Conservation (phyloP, 352 stramenopile genomes). For the Phytophthora hibernalis region DNA sequence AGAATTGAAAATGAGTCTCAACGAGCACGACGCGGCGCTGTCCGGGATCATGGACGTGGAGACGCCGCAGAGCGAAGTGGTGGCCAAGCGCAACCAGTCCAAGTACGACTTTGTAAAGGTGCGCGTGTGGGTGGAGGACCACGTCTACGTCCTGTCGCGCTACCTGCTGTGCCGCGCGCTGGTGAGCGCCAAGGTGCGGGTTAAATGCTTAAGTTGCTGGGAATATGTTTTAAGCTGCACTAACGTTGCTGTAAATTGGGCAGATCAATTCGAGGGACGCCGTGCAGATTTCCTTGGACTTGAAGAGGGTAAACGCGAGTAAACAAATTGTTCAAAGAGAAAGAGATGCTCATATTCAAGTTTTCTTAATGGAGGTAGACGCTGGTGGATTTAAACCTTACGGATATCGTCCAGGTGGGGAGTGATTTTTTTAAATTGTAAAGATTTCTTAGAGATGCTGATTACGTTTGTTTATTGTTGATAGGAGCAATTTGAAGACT, state of each 20-base stretch:
- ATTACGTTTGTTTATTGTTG: constrained; percentile 2
- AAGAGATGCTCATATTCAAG: neutral
- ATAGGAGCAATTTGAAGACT: constrained; percentile 90
- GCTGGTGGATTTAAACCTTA: constrained; percentile 85
- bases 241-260: neutral
- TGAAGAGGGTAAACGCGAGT: constrained; percentile 73
- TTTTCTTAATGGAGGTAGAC: constrained; percentile 50
- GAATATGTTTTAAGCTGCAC: neutral
- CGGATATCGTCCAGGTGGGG: constrained; percentile 79
- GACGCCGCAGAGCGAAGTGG: constrained; percentile 50
- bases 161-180: constrained; percentile 87
- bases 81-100: constrained; percentile 85
- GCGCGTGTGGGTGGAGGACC: constrained; percentile 90
- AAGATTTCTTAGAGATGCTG: neutral
- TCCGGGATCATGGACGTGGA: constrained; percentile 39
- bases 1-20: constrained; percentile 42
- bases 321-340: neutral
- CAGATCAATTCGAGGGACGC: constrained; percentile 88
- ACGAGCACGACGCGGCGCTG: constrained; percentile 40
- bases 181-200: constrained; percentile 84
- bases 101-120: constrained; percentile 93
- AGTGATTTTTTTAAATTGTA: neutral
- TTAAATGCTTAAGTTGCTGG: neutral
- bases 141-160: constrained; percentile 89
- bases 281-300: constrained; percentile 88